Evolutionary conservation across 2,329 filamentous ascomycete genomes (phyloP).

Genomic region (Dothideomycetes sp.): DNA sequence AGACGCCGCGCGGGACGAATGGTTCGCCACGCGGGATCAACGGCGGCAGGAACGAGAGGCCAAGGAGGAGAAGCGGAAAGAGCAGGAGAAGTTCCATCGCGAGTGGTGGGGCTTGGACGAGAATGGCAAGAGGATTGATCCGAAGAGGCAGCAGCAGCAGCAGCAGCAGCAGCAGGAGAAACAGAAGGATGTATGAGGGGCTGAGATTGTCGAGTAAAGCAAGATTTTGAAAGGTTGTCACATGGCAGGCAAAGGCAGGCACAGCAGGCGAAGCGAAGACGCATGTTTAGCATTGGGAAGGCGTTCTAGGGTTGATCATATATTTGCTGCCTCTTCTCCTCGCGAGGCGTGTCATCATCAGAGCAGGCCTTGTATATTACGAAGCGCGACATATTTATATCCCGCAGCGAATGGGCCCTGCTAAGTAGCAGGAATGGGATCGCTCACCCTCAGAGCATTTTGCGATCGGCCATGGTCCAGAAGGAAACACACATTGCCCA

Average conservation of each 20-base stretch:
- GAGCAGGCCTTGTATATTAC: background rate
- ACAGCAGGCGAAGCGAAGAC: background rate
- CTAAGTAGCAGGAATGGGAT: no score
- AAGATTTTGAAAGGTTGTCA: no score
- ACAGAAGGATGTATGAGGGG: no score
- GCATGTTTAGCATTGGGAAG: background rate
- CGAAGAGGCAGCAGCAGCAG: no score
- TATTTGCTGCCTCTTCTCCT: background rate
- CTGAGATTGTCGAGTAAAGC: no score
- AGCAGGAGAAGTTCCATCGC: conserved; percentile 35
- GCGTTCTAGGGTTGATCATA: background rate
- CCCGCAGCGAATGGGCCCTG: no score
- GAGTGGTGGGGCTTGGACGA: conserved; percentile 41
- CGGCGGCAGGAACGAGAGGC: conserved; percentile 56
- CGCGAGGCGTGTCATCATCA: no score
- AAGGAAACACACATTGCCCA: no score
- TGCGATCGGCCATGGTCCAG: no score
- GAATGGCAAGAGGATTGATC: conserved; percentile 16
- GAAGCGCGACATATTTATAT: no score
- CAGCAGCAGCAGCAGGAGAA: conserved; percentile 18
- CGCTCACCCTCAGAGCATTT: no score
- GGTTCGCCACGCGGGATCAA: conserved; percentile 71
- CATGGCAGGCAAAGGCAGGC: no score
- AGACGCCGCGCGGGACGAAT: conserved; percentile 83
- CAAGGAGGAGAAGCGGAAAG: conserved; percentile 30